Percentiles rank a stretch among this genome's conserved stretches.
These are phyloP conservation scores for Fomitopsis betulina DNA, from an alignment of 1,284 basidiomycete species.

Conservation along the genomic window DNA sequence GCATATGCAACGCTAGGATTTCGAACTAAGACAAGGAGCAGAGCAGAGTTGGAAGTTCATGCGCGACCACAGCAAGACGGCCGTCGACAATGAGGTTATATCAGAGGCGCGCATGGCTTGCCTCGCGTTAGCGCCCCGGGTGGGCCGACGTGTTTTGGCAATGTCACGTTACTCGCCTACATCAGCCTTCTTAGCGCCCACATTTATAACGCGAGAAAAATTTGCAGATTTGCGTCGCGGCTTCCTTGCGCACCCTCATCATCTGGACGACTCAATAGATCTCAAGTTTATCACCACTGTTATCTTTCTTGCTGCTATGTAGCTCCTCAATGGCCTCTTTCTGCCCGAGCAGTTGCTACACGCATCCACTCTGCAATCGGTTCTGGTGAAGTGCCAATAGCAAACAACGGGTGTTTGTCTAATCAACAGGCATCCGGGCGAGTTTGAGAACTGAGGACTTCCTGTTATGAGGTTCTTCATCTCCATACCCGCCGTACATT, in stretches of 20 bases:
- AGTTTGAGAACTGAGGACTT: constrained; percentile 22
- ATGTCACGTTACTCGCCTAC: too few species aligned
- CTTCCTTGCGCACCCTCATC: neutral
- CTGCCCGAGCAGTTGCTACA: constrained; percentile 28
- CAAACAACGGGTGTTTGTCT: constrained; percentile 19
- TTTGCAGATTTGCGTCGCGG: neutral
- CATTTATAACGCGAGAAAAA: too few species aligned
- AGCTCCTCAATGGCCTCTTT: constrained; percentile 22
- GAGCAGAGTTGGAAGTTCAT: too few species aligned
- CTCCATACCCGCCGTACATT: constrained; percentile 22
- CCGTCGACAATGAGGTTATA: too few species aligned
- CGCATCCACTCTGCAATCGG: constrained; percentile 30
- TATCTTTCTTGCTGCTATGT: neutral
- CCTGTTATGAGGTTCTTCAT: constrained; percentile 19
- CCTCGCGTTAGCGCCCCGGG: too few species aligned
- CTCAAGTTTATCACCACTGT: neutral
- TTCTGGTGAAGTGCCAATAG: constrained; percentile 30
- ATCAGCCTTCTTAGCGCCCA: too few species aligned
- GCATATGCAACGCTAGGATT: constrained; percentile 14
- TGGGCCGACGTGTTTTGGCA: too few species aligned
- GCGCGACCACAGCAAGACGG: too few species aligned
- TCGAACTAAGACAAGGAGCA: neutral
- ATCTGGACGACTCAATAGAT: neutral
- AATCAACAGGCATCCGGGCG: constrained; percentile 25
- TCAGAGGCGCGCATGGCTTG: too few species aligned